Evolutionary conservation across 2,329 filamentous ascomycete genomes (phyloP), one percentile per base, ranked within the genome.

Genomic region (Ophiocordyceps camponoti-rufipedis): DNA sequence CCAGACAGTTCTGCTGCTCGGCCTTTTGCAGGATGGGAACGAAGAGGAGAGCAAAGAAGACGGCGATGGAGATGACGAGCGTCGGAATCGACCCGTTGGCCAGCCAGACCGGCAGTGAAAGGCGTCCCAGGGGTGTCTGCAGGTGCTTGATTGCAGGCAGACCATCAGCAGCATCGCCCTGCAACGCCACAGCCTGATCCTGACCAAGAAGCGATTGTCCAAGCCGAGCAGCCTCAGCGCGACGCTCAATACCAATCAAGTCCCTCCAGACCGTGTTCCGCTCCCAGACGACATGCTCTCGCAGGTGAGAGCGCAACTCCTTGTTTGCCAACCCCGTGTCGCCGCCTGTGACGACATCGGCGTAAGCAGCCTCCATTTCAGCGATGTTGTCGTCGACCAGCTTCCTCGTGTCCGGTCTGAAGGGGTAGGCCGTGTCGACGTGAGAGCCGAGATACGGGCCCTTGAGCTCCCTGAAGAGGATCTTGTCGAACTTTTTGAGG

Each of bases 201-300:
- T 76, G 74, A 5, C 88, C 88, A 2, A 96, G 74, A 46, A 96
- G 70, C 1, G 85, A 85, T 51, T 83, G 78, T 19, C 91, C 91
- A 51, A 98, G 73, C 53, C 89, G 91, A 9, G 89, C 89, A 9
- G 91, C 93, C 63, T 96, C 89, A 1, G 86, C 86, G 58, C 94
- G 88, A 19, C 91, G 75, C 66, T 98, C 93, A 53, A 98, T 89
- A 45, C 89, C 91, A 59, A 98, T 98, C 77, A 98, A 91, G 55
- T 98, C 91, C 64, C 93, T 74, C 91, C 91, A 98, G 16, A 98
- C 91, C 0, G 91, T 98, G 58, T 98, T 98, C 47, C 91, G 77
- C 62, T 98, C 93, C 93, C 91, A 98, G 0, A 96, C 89, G 18
- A 98, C 88, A 61, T 98, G 91, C 63, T 98, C 93, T 47, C 91